Base-by-base conservation (phyloP, 2,329 filamentous ascomycete genomes). In the Incumbomyces lentus region DNA sequence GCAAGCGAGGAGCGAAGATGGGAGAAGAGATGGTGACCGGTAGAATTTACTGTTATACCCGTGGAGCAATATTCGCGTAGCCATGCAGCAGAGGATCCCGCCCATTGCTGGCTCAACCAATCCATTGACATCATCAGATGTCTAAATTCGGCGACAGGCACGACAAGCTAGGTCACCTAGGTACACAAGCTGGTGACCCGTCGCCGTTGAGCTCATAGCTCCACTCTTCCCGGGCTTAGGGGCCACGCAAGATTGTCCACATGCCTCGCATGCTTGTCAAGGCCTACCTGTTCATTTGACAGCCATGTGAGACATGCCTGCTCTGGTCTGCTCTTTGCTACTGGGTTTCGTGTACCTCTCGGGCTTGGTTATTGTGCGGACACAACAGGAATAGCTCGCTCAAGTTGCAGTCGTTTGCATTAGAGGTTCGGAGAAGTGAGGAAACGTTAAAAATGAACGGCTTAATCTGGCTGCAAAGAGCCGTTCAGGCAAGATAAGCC, bases 231-330 rank as follows among this genome's bases (percentile, higher is more conserved):
- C 29, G n/a, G 34, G 22, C 34, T n/a, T 18, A n/a, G n/a, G 18
- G 42, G 33, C 42, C 33, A n/a, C 42, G 42, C 22, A 45, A 45
- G 12, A 22, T 22, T 14, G 42, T 45, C 42, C 42, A 45, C 42
- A 36, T 37, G 22, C 10, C 16, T 10, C 42, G 38, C 42, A 36
- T 37, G 22, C 10, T 30, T 10, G n/a, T 37, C 29, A 33, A 6
- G 33, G 11, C 34, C 11, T 8, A 30, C 7, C 38, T 13, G 22
- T 8, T 38, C 34, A 45, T 38, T 45, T 30, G 42, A 18, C 26
- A 13, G 14, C 19, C 17, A 10, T 29, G 17, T 44, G 34, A 45
- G 33, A 45, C 42, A 45, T 44, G 12, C 6, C 30, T 26, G 16
- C 13, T 12, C 14, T 12, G 13, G 16, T 18, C 35, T 18, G 35